These are phyloP conservation scores for Pedinophyceae sp. DNA, from an alignment of 139 green algal genomes.

Conservation along the genomic window DNA sequence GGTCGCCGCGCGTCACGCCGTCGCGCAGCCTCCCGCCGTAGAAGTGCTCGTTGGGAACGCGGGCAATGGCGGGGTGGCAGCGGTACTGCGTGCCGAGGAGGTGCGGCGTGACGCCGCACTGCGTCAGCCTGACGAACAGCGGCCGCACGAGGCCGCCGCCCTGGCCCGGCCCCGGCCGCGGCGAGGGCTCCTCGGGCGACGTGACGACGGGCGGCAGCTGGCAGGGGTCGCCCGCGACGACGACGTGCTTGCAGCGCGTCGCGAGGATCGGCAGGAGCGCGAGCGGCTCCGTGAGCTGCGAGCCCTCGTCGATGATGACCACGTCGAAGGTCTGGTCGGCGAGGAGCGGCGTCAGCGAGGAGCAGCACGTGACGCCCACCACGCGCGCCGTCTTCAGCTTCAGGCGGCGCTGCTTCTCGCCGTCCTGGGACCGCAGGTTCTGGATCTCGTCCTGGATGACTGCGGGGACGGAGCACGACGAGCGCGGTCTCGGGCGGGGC, in stretches of 20 bases:
- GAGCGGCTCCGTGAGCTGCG: slow-evolving; percentile 71
- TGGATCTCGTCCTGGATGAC: too few relatives aligned
- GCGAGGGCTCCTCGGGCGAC: slow-evolving; percentile 19
- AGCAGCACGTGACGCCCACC: slow-evolving; percentile 64
- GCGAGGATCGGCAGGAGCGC: slow-evolving; percentile 42
- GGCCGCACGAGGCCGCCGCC: slow-evolving; percentile 35
- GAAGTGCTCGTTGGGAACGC: slow-evolving; percentile 52
- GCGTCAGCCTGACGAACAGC: slow-evolving; percentile 57
- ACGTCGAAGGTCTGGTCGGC: slow-evolving; percentile 47
- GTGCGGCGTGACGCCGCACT: slow-evolving; percentile 33
- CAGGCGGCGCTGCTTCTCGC: slow-evolving; percentile 32
- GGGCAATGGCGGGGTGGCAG: slow-evolving; percentile 52
- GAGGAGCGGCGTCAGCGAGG: slow-evolving; percentile 29
- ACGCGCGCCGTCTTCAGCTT: slow-evolving; percentile 36
- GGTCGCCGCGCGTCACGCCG: slow-evolving; percentile 25
- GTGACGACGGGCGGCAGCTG: slow-evolving; percentile 69
- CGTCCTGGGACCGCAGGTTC: too few relatives aligned
- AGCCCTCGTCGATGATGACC: slow-evolving; percentile 62
- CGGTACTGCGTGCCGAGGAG: slow-evolving; percentile 51
- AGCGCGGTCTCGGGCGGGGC: slow-evolving; percentile 35
- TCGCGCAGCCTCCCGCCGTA: slow-evolving; percentile 53
- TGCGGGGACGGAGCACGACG: too few relatives aligned
- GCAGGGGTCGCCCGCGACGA: slow-evolving; percentile 64
- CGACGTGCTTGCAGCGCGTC: slow-evolving; percentile 32
- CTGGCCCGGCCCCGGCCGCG: not conserved